Base-by-base conservation (phyloP, 345 rosid genomes). In the Erodium maritimum region DNA sequence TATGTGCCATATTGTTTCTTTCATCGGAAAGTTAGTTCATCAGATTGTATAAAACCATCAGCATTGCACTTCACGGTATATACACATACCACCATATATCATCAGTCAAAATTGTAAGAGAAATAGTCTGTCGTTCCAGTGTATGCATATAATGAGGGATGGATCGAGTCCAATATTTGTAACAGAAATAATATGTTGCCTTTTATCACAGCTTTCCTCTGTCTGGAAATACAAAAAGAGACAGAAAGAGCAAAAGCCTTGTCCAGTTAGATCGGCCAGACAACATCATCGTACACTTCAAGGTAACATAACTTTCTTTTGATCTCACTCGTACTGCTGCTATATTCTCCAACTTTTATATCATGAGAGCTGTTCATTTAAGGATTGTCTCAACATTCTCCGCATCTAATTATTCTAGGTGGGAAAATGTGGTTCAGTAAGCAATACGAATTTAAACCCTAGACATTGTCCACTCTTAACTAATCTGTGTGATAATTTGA, bases 171-270 rank as follows among this genome's bases (percentile, higher is more conserved):
- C 61, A 42, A 9, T 17, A 19, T 29, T n/a, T n/a, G n/a, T n/a
- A n/a, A n/a, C n/a, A n/a, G n/a, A 11, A 29, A 29, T 29, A 5
- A 11, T 50, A 11, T 33, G 54, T 51, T 69, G 54, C 69, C 50
- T 48, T 56, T 61, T 55, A 52, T 62, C 66, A 22, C 80, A 91
- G 95, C 63, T 88, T 64, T 74, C 89, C 45, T 82, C 89, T 52
- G 80, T 91, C 1, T 88, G 98, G 98, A 79, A 79, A 64, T 80
- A 56, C 78, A 88, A 79, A 70, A 78, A 88, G 68, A 84, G 79
- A 69, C 63, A 76, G 61, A 91, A 86, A 71, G 70, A 77, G 74
- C 91, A 78, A 61, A 91, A 78, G 50, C 89, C 98, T 65, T 88
- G 98, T 67, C 77, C 82, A 2, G 71, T 71, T 76, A 68, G 83